These are phyloP conservation scores for Xylaria venustula DNA, from an alignment of 495 filamentous ascomycete genomes.

Conservation along the genomic window DNA sequence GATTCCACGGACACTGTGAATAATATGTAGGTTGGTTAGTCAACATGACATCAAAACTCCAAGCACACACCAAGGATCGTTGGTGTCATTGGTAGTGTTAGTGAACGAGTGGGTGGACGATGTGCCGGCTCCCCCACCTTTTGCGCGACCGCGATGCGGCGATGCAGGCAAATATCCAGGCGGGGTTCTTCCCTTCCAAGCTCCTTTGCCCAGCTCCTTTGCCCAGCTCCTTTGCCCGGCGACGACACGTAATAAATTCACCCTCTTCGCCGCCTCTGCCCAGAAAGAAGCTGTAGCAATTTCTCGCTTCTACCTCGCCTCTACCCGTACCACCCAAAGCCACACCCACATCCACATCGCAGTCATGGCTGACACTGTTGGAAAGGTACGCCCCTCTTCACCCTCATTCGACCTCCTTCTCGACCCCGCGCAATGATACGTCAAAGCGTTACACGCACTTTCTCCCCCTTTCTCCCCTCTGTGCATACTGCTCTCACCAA, in stretches of 20 bases:
- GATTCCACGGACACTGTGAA: too few species aligned
- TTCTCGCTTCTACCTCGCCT: neutral
- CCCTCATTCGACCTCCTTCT: neutral
- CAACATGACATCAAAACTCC: slow-evolving; percentile 12
- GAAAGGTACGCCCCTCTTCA: slow-evolving; percentile 43
- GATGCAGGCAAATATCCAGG: slow-evolving; percentile 19
- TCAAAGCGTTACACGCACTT: neutral
- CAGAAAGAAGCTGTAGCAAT: neutral
- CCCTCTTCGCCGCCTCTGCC: neutral
- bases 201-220: neutral
- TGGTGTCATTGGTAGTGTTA: too few species aligned
- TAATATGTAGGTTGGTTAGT: too few species aligned
- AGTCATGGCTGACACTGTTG: slow-evolving; percentile 48
- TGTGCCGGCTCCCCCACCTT: slow-evolving; percentile 32
- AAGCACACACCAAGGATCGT: too few species aligned
- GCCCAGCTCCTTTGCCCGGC: neutral
- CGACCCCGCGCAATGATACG: slow-evolving; percentile 24
- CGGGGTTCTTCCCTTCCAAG: slow-evolving; percentile 25
- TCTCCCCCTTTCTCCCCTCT: too few species aligned
- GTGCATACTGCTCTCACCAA: slow-evolving; percentile 6
- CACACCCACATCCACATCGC: neutral
- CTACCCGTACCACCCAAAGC: neutral
- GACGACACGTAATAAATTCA: neutral
- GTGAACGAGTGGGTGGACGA: neutral
- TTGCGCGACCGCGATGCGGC: slow-evolving; percentile 6